Conservation (phyloP, 73 alveolate genomes). For the Paramecium caudatum region DNA sequence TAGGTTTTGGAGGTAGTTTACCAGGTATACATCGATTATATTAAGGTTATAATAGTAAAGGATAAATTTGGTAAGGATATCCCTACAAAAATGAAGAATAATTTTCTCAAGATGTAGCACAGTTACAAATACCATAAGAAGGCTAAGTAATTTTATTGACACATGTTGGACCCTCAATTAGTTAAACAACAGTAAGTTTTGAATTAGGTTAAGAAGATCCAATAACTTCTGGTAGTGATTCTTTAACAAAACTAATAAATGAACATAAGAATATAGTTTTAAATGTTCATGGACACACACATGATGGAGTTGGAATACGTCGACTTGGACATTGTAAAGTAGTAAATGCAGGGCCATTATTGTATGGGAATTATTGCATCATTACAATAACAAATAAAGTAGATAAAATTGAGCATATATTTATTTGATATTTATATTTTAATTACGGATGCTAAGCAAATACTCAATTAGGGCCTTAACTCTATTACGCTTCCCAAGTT, state of each 20-base stretch:
- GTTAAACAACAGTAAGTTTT: slow-evolving; percentile 13
- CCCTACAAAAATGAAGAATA: slow-evolving; percentile 44
- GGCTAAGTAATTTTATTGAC: slow-evolving; percentile 12
- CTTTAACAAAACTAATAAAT: not conserved
- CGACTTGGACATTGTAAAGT: not conserved
- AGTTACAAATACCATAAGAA: not conserved
- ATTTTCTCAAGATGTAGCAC: not conserved
- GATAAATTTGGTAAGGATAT: slow-evolving; percentile 44
- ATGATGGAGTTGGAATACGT: slow-evolving; percentile 48
- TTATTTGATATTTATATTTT: slow-evolving; percentile 44
- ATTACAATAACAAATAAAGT: slow-evolving; percentile 17
- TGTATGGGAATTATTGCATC: slow-evolving; percentile 28
- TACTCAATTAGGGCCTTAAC: slow-evolving; percentile 37
- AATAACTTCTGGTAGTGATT: slow-evolving; percentile 47
- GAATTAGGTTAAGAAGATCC: slow-evolving; percentile 17
- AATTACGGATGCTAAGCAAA: slow-evolving; percentile 57
- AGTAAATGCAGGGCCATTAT: slow-evolving; percentile 58
- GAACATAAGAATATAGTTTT: not conserved
- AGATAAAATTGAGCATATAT: slow-evolving; percentile 49
- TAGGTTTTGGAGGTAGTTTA: slow-evolving; percentile 30
- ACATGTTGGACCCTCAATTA: slow-evolving; percentile 14
- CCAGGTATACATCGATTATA: slow-evolving; percentile 45
- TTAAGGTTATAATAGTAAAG: slow-evolving; percentile 18
- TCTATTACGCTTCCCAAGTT: slow-evolving; percentile 23
- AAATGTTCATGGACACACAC: slow-evolving; percentile 65